Conservation (phyloP, 306 rosid species). For the Cucumis cinereus region DNA sequence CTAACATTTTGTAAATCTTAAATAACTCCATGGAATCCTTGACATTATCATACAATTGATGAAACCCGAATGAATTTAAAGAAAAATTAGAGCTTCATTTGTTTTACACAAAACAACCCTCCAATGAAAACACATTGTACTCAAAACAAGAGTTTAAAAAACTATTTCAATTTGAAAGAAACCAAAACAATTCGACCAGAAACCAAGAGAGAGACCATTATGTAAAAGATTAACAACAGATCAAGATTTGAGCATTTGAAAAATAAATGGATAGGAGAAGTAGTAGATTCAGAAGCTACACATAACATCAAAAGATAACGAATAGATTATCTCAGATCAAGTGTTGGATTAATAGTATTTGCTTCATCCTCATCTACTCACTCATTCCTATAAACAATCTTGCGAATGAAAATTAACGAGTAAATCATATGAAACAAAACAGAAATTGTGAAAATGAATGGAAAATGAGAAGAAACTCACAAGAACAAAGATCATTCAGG, state of each 20-base stretch:
- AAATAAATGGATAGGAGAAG: background rate
- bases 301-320: background rate
- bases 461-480: background rate
- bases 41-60: no score
- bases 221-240: background rate
- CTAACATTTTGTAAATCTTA: no score
- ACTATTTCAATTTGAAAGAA: no score
- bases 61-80: no score
- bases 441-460: no score
- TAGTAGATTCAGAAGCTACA: background rate
- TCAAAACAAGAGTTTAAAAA: background rate
- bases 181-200: no score
- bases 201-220: background rate
- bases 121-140: background rate
- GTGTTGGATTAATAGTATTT: conserved; percentile 2
- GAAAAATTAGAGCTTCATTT: no score
- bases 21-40: no score
- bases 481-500: background rate
- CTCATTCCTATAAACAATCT: background rate
- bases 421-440: background rate
- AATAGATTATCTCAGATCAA: conserved; percentile 8
- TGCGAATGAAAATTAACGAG: background rate
- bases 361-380: conserved; percentile 1
- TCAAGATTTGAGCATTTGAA: background rate
- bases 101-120: background rate